phyloP scores from a whole-genome alignment of 129 eudicot species.

The Lactuca sativa region DNA sequence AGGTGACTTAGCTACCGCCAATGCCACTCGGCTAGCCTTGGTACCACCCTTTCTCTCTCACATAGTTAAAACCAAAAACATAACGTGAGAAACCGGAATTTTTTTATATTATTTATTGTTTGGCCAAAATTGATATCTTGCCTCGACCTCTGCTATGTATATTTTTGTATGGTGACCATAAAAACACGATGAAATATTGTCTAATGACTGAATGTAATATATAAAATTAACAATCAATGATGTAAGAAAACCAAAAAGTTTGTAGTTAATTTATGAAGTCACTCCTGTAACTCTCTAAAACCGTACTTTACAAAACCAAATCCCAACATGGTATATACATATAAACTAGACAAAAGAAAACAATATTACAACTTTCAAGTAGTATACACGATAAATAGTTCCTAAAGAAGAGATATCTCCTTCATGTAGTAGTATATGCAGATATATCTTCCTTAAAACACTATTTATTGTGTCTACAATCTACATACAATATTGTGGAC shows the following conservation, averaged over 20 bases:
- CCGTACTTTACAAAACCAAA: constrained; percentile 1
- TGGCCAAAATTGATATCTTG: too few species aligned
- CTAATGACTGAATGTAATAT: background rate
- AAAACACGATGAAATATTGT: too few species aligned
- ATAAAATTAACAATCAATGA: background rate
- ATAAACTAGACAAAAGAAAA: background rate
- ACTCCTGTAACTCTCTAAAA: background rate
- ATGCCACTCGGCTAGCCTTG: too few species aligned
- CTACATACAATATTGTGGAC: background rate
- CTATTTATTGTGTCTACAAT: background rate
- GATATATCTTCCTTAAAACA: constrained; percentile 12
- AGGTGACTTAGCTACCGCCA: too few species aligned
- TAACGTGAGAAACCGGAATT: too few species aligned
- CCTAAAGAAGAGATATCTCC: background rate
- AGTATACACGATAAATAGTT: constrained; percentile 4
- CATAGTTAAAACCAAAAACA: too few species aligned
- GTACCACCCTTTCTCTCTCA: too few species aligned
- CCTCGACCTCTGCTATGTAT: too few species aligned
- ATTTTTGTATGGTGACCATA: too few species aligned
- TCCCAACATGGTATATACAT: constrained; percentile 1
- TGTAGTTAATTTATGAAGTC: background rate
- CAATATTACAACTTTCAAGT: constrained; percentile 4
- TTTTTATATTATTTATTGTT: too few species aligned
- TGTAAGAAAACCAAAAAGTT: background rate
- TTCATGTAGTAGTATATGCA: background rate